phyloP scores from a whole-genome alignment of 2,329 filamentous ascomycete species.

The Cladobotryum protrusum region DNA sequence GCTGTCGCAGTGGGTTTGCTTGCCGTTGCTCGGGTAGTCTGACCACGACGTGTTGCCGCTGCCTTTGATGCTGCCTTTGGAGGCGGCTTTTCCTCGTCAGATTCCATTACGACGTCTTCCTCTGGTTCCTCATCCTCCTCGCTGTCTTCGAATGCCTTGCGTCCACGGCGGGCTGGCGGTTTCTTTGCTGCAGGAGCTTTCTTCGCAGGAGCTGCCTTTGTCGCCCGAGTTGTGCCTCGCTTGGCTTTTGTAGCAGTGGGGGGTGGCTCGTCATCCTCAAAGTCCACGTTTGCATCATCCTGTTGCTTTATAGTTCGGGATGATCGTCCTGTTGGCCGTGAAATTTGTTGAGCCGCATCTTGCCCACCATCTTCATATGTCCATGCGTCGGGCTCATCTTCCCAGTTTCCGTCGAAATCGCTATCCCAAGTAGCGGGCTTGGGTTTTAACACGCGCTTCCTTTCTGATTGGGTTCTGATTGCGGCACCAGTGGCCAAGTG shows the following conservation, averaged over 20 bases:
- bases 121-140: slow-evolving; percentile 43
- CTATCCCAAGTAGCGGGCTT: slow-evolving; percentile 80
- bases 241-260: slow-evolving; percentile 29
- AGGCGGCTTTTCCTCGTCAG: slow-evolving; percentile 36
- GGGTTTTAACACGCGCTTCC: slow-evolving; percentile 52
- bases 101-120: slow-evolving; percentile 48
- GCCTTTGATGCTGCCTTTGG: slow-evolving; percentile 32
- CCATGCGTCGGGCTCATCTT: slow-evolving; percentile 63
- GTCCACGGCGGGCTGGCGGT: slow-evolving; percentile 36
- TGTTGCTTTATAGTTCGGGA: slow-evolving; percentile 18
- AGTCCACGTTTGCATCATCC: slow-evolving; percentile 26
- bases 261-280: slow-evolving; percentile 16
- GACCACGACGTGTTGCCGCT: slow-evolving; percentile 18
- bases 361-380: slow-evolving; percentile 25
- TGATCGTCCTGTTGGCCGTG: slow-evolving; percentile 10
- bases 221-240: slow-evolving; percentile 21
- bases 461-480: slow-evolving; percentile 30
- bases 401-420: slow-evolving; percentile 84
- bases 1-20: slow-evolving; percentile 16
- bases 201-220: slow-evolving; percentile 18
- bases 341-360: slow-evolving; percentile 11
- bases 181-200: slow-evolving; percentile 35
- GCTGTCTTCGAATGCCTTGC: slow-evolving; percentile 26
- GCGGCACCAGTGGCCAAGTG: slow-evolving; percentile 57
- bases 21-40: slow-evolving; percentile 14